These are phyloP conservation scores for Quillaja saponaria DNA, from an alignment of 306 rosid genomes.

Conservation along the genomic window DNA sequence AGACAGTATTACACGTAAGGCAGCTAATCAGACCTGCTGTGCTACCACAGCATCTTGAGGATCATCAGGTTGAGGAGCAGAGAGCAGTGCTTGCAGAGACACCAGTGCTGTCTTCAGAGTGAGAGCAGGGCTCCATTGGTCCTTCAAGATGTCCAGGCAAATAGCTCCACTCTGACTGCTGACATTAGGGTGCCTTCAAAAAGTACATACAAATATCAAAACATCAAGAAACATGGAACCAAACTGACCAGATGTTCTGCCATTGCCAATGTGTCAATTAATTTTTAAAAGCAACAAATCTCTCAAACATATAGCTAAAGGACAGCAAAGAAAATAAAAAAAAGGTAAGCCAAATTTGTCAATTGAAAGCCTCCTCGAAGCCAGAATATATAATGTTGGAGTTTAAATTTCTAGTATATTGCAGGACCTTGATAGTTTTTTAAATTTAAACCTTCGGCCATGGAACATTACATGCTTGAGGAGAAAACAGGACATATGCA, in stretches of 20 bases:
- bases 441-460: too few relatives aligned
- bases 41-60: constrained; percentile 99
- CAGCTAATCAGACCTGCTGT: constrained; percentile 63
- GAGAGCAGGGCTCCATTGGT: constrained; percentile 99
- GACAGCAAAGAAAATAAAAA: neutral
- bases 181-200: constrained; percentile 97
- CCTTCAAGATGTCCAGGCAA: constrained; percentile 92
- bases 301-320: constrained; percentile 1
- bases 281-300: constrained; percentile 2
- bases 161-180: constrained; percentile 99
- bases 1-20: constrained; percentile 2
- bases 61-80: constrained; percentile 98
- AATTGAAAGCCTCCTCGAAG: constrained; percentile 3
- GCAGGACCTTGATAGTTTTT: too few relatives aligned
- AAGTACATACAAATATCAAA: constrained; percentile 23
- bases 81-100: constrained; percentile 93
- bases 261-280: constrained; percentile 15
- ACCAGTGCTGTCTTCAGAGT: constrained; percentile 98
- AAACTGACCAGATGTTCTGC: constrained; percentile 2
- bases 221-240: constrained; percentile 23
- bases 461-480: too few relatives aligned
- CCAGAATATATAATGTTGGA: constrained; percentile 5
- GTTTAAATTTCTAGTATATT: neutral
- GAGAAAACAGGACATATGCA: too few relatives aligned
- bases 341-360: neutral